Base-by-base conservation (phyloP, 345 rosid genomes). In the Bruguiera sexangula region DNA sequence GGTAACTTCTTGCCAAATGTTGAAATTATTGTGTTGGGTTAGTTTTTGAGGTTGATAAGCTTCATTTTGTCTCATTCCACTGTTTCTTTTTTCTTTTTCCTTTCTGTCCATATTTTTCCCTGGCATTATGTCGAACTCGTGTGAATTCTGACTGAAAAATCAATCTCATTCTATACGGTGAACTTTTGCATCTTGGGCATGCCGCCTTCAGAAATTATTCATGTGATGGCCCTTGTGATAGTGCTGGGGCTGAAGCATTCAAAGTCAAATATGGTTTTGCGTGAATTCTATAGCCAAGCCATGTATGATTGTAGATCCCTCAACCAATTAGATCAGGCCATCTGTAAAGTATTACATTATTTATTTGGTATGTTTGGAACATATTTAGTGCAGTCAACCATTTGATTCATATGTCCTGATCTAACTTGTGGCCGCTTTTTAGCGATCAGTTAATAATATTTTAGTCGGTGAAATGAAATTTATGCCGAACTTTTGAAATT, bases 311-410 rank as follows among this genome's bases (percentile, higher is more conserved):
- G 24, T 15, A 39, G 46, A 54, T 60, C 50, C n/a, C 60, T 29
- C 68, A 62, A 18, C 39, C 1, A 34, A 55, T 39, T 69, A 52
- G 13, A 37, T 70, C 43, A 61, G 66, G 19, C 69, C 15, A 30
- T 50, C 43, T 74, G 69, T 51, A 62, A 60, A 68, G 34, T n/a
- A 6, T 51, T 60, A 46, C 19, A 27, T 60, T 75, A 32, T 69
- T 43, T 43, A 15, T 43, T 62, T 61, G 71, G 46, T 81, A 66
- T 39, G 39, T 75, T 43, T 69, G 62, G 66, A 62, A 64, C 16
- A 65, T 64, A 68, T 59, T 69, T 74, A 56, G 15, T 76, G 60
- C 20, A 48, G 76, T 79, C 80, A 72, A 75, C 55, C 54, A 20
- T 57, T 21, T 60, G 50, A 43, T 43, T 48, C 64, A 55, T 43